These are phyloP conservation scores for Acacia concinna DNA, from an alignment of 331 rosid genomes.

Conservation along the genomic window DNA sequence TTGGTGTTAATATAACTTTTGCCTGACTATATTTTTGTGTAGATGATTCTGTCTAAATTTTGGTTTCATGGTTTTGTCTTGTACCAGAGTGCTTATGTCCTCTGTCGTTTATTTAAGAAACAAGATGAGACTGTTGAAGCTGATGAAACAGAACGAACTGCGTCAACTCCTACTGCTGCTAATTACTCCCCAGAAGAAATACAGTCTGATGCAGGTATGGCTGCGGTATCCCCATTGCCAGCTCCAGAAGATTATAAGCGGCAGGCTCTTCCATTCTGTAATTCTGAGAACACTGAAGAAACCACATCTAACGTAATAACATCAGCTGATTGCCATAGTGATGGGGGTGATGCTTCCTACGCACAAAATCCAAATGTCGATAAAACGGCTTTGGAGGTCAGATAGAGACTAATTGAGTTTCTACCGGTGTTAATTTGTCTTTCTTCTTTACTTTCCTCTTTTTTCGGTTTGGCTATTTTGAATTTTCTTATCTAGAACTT, in stretches of 20 bases:
- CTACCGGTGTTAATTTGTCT: background rate
- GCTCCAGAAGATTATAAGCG: conserved; percentile 45
- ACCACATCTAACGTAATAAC: conserved; percentile 46
- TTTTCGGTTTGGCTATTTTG: conserved; percentile 6
- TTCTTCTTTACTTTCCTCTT: background rate
- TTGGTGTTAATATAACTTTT: background rate
- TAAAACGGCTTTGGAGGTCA: conserved; percentile 43
- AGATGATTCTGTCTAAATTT: conserved; percentile 24
- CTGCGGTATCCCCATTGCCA: conserved; percentile 47
- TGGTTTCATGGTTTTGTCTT: conserved; percentile 25
- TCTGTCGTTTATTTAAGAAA: conserved; percentile 85
- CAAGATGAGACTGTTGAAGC: conserved; percentile 66
- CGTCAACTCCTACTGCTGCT: conserved; percentile 44
- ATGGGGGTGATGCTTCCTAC: conserved; percentile 37
- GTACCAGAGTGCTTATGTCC: conserved; percentile 76
- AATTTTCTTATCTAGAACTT: conserved; percentile 16
- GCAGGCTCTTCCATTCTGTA: background rate
- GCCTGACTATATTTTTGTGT: background rate
- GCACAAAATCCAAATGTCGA: conserved; percentile 21
- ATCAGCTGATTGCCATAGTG: conserved; percentile 36
- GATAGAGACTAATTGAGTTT: conserved; percentile 30
- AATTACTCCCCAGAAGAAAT: conserved; percentile 55
- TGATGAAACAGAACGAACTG: conserved; percentile 56
- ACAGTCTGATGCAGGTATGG: conserved; percentile 41
- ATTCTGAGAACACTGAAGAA: conserved; percentile 45